Evolutionary conservation across 75 land plant genomes (phyloP).

Genomic region (Isoetes taiwanensis): DNA sequence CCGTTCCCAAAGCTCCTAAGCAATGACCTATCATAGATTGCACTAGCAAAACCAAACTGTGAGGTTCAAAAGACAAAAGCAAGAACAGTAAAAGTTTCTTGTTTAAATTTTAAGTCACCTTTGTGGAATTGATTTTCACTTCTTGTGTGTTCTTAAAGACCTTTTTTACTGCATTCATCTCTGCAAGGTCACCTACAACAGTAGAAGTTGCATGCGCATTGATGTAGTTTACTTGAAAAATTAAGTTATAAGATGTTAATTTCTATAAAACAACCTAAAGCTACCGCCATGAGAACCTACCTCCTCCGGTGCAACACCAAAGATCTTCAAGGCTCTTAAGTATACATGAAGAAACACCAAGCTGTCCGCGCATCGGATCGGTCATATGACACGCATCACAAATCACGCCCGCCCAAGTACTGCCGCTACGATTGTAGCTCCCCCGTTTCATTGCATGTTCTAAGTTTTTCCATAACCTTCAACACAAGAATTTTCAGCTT

Average conservation of each 20-base stretch:
- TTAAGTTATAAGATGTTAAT: not conserved
- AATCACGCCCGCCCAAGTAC: not conserved
- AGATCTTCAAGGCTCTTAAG: not conserved
- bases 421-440: not conserved
- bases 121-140: not conserved
- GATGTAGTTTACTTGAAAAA: slow-evolving; percentile 2
- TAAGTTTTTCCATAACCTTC: too few species aligned
- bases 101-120: too few species aligned
- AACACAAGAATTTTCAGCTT: too few species aligned
- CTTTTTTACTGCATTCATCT: slow-evolving; percentile 2
- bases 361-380: not conserved
- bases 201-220: slow-evolving; percentile 5
- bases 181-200: not conserved
- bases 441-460: slow-evolving; percentile 3
- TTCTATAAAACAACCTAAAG: not conserved
- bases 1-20: slow-evolving; percentile 1
- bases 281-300: not conserved
- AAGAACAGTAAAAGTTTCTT: too few species aligned
- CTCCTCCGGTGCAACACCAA: not conserved
- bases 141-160: not conserved
- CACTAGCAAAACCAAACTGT: too few species aligned
- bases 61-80: too few species aligned
- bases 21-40: slow-evolving; percentile 6
- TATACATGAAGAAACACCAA: not conserved
- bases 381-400: slow-evolving; percentile 6